Base-by-base conservation (phyloP, 257 asterid species). In the Apocynum venetum region DNA sequence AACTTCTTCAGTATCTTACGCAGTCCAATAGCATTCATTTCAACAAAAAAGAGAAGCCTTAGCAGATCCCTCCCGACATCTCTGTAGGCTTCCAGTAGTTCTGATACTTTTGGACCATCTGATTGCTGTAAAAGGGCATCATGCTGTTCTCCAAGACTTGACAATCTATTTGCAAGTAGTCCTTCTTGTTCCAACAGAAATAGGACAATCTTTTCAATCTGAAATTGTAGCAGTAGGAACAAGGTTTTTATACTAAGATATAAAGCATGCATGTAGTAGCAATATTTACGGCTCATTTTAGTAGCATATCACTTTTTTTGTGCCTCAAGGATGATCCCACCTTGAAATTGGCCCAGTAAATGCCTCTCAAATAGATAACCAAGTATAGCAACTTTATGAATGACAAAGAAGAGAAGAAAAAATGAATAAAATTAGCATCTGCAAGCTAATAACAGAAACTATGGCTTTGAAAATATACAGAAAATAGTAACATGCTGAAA, bases 121-220 rank as follows among this genome's bases (percentile, higher is more conserved):
- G 96, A 98, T 78, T 90, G 87, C 65, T 93, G 91, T 75, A 88
- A 96, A 85, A 95, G 89, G 80, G 83, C 41, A 6, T 88, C 89
- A 61, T 93, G 96, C 71, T 78, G 89, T 41, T 91, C 87, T 76
- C 89, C 92, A 61, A 91, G 92, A 79, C 86, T 81, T 7, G 91
- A 77, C 57, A 96, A 86, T 88, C 93, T 86, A 85, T 88, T 89
- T 63, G 99, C 96, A 52, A 89, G 85, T 66, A 83, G 77, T 61
- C 99, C 99, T 90, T 96, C 97, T 84, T 93, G 99, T 81, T 93
- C 97, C 89, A 96, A 84, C 86, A 96, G 81, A 83, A 96, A 96
- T 51, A 96, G 96, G 60, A 96, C 99, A 79, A 87, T 89, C 85
- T 86, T 96, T 84, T 93, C 98, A 78, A 96, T 93, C 99, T 96